Percentiles rank a stretch among this genome's conserved stretches.
These are phyloP conservation scores for Sphagnum contortum DNA, from an alignment of 225 moss, liverwort and hornwort species.

Conservation along the genomic window DNA sequence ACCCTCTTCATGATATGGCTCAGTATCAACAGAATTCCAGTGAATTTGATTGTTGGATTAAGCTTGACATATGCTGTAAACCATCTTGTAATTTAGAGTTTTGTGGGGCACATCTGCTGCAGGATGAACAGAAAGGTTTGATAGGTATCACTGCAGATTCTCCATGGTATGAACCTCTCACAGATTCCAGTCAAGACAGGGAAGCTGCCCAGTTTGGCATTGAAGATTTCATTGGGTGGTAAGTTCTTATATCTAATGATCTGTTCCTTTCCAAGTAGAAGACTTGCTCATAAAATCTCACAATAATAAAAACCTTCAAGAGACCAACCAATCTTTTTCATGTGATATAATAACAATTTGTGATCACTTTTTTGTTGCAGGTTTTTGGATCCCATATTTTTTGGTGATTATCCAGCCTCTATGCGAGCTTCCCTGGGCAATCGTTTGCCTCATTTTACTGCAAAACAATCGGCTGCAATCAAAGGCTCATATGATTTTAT, in stretches of 20 bases:
- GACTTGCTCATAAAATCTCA: too few relatives aligned
- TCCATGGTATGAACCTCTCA: conserved; percentile 47
- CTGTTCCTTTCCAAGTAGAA: too few relatives aligned
- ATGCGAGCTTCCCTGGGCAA: conserved; percentile 33
- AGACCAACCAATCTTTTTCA: background rate
- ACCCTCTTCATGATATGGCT: too few relatives aligned
- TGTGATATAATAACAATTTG: background rate
- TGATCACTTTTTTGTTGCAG: conserved; percentile 10
- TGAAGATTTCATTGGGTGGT: conserved; percentile 48
- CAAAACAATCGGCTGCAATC: conserved; percentile 21
- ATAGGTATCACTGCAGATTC: conserved; percentile 62
- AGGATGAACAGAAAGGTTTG: conserved; percentile 45
- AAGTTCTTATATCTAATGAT: background rate
- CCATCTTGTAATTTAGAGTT: background rate
- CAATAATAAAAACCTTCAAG: background rate
- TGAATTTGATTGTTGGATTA: background rate
- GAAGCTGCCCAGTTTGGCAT: conserved; percentile 28
- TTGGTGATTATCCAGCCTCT: conserved; percentile 54
- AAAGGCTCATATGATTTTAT: conserved; percentile 52
- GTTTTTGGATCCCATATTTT: conserved; percentile 51
- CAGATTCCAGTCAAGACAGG: conserved; percentile 23
- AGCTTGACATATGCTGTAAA: background rate
- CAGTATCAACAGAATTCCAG: too few relatives aligned
- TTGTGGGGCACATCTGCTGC: background rate
- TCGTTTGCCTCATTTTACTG: conserved; percentile 43